These are phyloP conservation scores for Ramularia endophylla DNA, from an alignment of 2,329 filamentous ascomycete species.

Conservation along the genomic window DNA sequence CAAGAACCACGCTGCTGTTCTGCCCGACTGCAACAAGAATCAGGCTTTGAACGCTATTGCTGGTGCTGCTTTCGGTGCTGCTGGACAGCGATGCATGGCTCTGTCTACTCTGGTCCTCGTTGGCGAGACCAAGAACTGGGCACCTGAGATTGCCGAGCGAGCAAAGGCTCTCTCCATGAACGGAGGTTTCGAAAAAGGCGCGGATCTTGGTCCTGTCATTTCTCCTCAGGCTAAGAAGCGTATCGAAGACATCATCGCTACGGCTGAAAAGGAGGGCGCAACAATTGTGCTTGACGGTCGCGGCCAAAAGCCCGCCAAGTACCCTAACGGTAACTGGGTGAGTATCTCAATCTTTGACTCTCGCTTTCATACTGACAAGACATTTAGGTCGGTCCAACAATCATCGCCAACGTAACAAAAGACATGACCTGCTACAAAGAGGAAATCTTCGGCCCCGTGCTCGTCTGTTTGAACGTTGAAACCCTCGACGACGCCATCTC, in stretches of 20 bases:
- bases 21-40: constrained; percentile 87
- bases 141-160: constrained; percentile 68
- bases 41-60: constrained; percentile 79
- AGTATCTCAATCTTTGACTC: constrained; percentile 22
- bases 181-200: constrained; percentile 73
- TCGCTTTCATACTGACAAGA: constrained; percentile 14
- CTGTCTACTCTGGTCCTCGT: constrained; percentile 77
- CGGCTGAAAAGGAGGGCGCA: constrained; percentile 73
- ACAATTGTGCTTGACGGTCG: constrained; percentile 77
- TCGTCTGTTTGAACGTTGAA: constrained; percentile 72
- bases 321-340: constrained; percentile 76
- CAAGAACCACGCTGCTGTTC: constrained; percentile 81
- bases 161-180: constrained; percentile 69
- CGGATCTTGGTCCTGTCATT: constrained; percentile 78
- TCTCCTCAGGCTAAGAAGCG: constrained; percentile 70
- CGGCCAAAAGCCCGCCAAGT: constrained; percentile 67
- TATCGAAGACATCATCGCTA: constrained; percentile 69
- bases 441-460: constrained; percentile 80
- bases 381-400: constrained; percentile 65
- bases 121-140: constrained; percentile 78
- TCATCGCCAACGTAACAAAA: constrained; percentile 73
- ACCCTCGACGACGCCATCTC: constrained; percentile 75
- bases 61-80: constrained; percentile 77
- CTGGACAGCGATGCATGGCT: constrained; percentile 82
- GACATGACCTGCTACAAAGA: constrained; percentile 80